phyloP scores from a whole-genome alignment of 2,329 filamentous ascomycete species.

The Helicocarpus griseus region DNA sequence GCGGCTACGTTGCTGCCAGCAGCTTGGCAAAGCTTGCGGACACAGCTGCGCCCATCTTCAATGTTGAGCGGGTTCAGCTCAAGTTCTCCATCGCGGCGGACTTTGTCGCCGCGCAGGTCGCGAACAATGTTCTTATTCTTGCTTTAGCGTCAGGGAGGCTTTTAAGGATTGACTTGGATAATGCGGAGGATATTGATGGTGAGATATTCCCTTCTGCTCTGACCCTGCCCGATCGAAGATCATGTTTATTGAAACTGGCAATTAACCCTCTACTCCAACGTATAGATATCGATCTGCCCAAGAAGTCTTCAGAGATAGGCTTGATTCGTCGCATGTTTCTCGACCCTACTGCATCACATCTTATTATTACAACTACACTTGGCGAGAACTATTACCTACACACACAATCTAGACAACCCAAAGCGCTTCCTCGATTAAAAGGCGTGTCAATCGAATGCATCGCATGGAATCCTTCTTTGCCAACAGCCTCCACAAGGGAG shows the following conservation, averaged over 20 bases:
- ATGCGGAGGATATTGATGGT: conserved; percentile 91
- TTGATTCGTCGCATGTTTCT: conserved; percentile 95
- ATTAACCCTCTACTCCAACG: neutral
- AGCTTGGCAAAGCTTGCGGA: conserved; percentile 52
- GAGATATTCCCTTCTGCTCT: conserved; percentile 15
- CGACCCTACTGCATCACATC: conserved; percentile 89
- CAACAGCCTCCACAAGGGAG: conserved; percentile 88
- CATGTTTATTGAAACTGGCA: neutral
- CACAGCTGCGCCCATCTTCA: conserved; percentile 74
- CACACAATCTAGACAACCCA: conserved; percentile 81
- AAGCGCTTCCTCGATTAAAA: conserved; percentile 69
- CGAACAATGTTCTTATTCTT: conserved; percentile 91
- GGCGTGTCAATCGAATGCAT: conserved; percentile 81
- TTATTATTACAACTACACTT: conserved; percentile 80
- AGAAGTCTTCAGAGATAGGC: conserved; percentile 81
- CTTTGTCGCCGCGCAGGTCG: conserved; percentile 92
- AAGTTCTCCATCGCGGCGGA: conserved; percentile 91
- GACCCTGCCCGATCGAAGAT: neutral
- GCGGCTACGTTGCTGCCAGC: conserved; percentile 62
- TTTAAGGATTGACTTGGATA: conserved; percentile 85
- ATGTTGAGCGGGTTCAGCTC: conserved; percentile 82
- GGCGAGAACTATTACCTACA: conserved; percentile 98
- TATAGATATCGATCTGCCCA: conserved; percentile 89
- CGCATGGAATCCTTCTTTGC: conserved; percentile 88
- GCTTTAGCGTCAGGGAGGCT: conserved; percentile 89